Evolutionary conservation across 2,329 filamentous ascomycete genomes (phyloP), one percentile per base, ranked within the genome.

Genomic region (Clathrospora elynae): DNA sequence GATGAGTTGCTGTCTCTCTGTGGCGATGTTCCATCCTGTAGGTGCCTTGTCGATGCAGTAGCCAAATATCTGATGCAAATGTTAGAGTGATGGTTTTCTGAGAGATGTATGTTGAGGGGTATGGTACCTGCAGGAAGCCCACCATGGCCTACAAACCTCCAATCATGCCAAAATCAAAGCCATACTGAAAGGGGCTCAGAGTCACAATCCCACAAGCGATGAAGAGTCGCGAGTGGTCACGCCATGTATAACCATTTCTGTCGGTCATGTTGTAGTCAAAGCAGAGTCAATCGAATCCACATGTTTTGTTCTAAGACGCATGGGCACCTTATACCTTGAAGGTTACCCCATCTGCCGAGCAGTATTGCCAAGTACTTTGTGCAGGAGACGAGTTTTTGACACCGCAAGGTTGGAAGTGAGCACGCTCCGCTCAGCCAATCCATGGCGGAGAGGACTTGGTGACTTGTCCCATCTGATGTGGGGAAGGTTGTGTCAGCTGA

Each of bases 161-260:
- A 49, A 79, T 78, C 39, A 78, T 63, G 5, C 76, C 76, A 54
- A 79, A 79, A 50, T 79, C 75, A 23, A 77, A 64, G 7, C 77
- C 77, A 63, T 80, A 80, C 50, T 80, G 77, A 47, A 80, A 79
- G 0, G 76, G 75, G 22, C 73, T 75, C 46, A 78, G 59, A 8
- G 74, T 73, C 31, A 78, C 71, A 3, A 79, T 56, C 0, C 73
- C 72, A 43, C 75, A 78, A 10, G 76, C 76, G 1, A 74, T n/a
- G 41, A 77, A 75, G 40, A 74, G 71, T 25, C 68, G 68, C 67
- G 70, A 74, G 46, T 77, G 72, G 42, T 61, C 67, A 17, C 57
- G 61, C 42, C 72, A 72, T 25, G 53, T 50, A 25, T 57, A 53
- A 24, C 44, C 42, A 23, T 55, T 44, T 30, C 33, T 45, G 0